Evolutionary conservation across 805 yeast genomes (phyloP), one percentile per base, ranked within the genome.

Genomic region (Candida patagonica): DNA sequence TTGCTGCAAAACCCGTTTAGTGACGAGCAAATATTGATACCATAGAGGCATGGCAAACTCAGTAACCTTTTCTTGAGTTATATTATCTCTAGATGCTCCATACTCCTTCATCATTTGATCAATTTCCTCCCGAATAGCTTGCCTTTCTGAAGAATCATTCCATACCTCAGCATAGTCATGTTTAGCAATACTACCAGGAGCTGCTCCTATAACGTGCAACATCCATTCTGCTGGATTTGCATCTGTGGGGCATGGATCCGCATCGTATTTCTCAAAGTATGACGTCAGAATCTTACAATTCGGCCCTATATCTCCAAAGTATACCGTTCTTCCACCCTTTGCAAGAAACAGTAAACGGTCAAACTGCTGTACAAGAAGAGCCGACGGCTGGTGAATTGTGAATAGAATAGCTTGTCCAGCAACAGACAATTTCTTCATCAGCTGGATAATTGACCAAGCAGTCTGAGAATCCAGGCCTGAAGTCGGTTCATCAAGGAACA

Each of bases 181-280:
- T 20, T 42, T 48, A 9, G 61, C 59, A 8, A 41, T 42, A 7
- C 60, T 51, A 17, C 60, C 66, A 37, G 62, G 63, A 30, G 58
- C 63, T 41, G 65, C 67, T 24, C 72, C 69, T 40, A 56, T 53
- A n/a, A 51, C 55, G 46, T 81, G 81, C 61, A 86, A 67, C 94
- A 86, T 86, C 92, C 94, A 86, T 64, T 85, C 95, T 10, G 88
- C 89, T 24, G 89, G 92, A 49, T 82, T 82, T 4, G 84, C 86
- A 30, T 68, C 67, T 5, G 67, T 62, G 16, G 88, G 87, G 63
- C 88, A 81, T 41, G 65, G 63, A 20, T 68, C 71, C 30, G 87
- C 74, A 40, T 86, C 87, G 47, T 79, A 59, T 4, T 57, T 55
- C 57, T 80, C 86, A 52, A 81, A 80, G 55, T 80, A 80, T 38